These are phyloP conservation scores for Colletotrichum simmondsii DNA, from an alignment of 2,329 filamentous ascomycete species.

Conservation along the genomic window DNA sequence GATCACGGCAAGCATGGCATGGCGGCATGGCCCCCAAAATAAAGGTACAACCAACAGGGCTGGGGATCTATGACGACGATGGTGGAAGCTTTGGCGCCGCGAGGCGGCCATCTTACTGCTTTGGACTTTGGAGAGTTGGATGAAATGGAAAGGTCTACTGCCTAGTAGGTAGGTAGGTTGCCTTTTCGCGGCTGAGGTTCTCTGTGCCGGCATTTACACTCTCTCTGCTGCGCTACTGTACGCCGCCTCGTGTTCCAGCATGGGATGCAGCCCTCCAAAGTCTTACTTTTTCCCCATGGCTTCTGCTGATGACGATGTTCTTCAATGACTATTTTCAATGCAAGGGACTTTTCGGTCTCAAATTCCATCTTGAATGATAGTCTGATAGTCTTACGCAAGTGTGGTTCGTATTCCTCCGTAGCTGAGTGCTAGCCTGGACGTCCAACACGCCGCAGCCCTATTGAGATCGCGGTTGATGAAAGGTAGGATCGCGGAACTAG, in stretches of 20 bases:
- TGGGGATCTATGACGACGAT: background rate
- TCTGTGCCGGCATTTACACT: background rate
- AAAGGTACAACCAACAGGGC: background rate
- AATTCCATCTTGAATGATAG: background rate
- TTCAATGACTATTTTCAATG: background rate
- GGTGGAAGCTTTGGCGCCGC: no score
- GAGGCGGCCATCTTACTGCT: no score
- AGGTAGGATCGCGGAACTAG: background rate
- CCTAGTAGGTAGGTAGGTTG: no score
- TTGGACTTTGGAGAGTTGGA: no score
- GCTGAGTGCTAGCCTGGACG: background rate
- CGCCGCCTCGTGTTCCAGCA: background rate
- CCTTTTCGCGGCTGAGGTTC: background rate
- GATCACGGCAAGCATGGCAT: background rate
- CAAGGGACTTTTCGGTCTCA: background rate
- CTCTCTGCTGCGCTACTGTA: background rate
- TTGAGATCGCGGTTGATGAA: background rate
- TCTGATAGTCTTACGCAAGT: background rate
- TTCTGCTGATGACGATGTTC: background rate
- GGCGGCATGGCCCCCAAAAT: background rate
- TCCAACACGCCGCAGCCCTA: background rate
- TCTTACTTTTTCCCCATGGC: background rate
- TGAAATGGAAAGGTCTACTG: no score
- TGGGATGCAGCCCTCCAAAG: background rate
- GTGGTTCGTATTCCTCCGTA: background rate